Evolutionary conservation across 2,329 filamentous ascomycete species (phyloP), one percentile per base, ranked within the genome.

Genomic region (Penicillium polonicum): DNA sequence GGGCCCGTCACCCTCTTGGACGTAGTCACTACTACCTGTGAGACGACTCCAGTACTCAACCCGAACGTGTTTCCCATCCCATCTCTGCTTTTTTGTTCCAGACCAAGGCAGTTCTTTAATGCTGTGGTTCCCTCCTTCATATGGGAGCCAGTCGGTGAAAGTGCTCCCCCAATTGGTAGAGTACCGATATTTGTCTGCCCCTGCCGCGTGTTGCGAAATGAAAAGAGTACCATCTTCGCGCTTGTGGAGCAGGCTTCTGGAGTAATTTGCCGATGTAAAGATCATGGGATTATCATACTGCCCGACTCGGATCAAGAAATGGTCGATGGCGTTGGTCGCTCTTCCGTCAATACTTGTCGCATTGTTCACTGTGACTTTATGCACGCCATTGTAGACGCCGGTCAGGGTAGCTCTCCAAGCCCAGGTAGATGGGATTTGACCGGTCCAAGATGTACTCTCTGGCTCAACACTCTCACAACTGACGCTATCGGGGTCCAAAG

Each of bases 11-110:
- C 81, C 82, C 63, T 88, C 81, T 66, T 88, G 84, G 12, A 84
- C 71, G 63, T 87, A 83, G 60, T 80, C 78, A 65, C 83, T 85
- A 61, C 84, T 87, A 7, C 84, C 84, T 21, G 83, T 78, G 52
- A 83, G 73, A 53, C 78, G 77, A 66, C 79, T 85, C 80, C 81
- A 88, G 68, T 88, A 88, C 65, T 88, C 84, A 25, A 88, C 79
- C 27, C 81, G 79, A 36, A 88, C 77, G 65, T 88, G 86, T 42
- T 87, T 80, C 27, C 85, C 86, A 27, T 78, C 65, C 86, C 86
- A 88, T 45, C 71, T 70, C 68, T 88, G 85, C 4, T 77, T 65
- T 19, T 79, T 74, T 1, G 83, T 84, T n/a, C 86, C 86, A 4
- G 76, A 78, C 86, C 86, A 88, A 4, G 75, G 64, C 58, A 82